These are phyloP conservation scores for Lactarius deliciosus DNA, from an alignment of 768 basidiomycete genomes.

Conservation along the genomic window DNA sequence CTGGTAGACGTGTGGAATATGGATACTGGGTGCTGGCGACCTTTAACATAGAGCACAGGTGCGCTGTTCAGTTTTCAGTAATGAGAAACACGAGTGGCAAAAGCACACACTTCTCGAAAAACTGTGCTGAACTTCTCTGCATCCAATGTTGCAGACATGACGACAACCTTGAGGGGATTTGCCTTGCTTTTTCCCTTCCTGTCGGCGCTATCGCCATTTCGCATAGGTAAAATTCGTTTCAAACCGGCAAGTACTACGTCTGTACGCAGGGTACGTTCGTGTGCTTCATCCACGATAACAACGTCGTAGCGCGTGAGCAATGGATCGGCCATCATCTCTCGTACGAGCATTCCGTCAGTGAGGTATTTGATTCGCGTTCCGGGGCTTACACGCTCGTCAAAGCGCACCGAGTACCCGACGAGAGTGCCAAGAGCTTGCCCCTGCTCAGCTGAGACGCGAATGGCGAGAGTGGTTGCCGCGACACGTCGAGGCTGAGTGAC, in stretches of 20 bases:
- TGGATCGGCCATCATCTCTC: slow-evolving; percentile 82
- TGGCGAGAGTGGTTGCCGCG: slow-evolving; percentile 92
- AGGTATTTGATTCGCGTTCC: slow-evolving; percentile 91
- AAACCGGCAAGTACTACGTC: slow-evolving; percentile 91
- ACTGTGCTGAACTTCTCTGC: slow-evolving; percentile 91
- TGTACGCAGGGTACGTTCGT: slow-evolving; percentile 92
- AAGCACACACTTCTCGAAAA: slow-evolving; percentile 71
- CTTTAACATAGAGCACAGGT: slow-evolving; percentile 86
- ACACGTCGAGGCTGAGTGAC: slow-evolving; percentile 95
- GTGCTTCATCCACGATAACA: slow-evolving; percentile 93
- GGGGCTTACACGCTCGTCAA: slow-evolving; percentile 75
- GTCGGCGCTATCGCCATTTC: slow-evolving; percentile 52
- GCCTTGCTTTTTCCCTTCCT: slow-evolving; percentile 43
- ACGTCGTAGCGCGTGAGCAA: slow-evolving; percentile 80
- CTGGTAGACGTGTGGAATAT: slow-evolving; percentile 75
- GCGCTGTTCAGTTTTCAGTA: slow-evolving; percentile 50
- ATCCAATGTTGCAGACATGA: slow-evolving; percentile 98
- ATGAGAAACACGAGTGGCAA: not conserved
- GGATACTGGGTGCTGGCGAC: slow-evolving; percentile 88
- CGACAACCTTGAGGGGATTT: slow-evolving; percentile 82
- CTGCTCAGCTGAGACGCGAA: slow-evolving; percentile 86
- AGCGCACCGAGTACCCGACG: slow-evolving; percentile 95
- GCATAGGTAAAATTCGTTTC: slow-evolving; percentile 69
- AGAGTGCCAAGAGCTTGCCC: slow-evolving; percentile 65
- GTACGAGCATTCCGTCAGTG: slow-evolving; percentile 96